Evolutionary conservation across 768 basidiomycete genomes (phyloP).

Genomic region (Chiua virens): DNA sequence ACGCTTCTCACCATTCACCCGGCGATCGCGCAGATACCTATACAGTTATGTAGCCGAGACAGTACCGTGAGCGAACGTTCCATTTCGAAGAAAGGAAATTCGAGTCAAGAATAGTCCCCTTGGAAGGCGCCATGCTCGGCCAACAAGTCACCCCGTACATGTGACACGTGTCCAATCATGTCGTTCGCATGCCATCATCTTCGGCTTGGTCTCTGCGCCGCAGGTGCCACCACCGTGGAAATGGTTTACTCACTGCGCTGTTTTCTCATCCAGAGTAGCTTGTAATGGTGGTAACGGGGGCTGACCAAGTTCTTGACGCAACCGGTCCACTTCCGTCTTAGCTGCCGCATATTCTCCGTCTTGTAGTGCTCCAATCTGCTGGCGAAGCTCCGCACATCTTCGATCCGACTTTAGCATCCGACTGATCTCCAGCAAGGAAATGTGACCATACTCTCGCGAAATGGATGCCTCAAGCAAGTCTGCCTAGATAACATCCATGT

Average conservation of each 20-base stretch:
- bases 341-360: constrained; percentile 76
- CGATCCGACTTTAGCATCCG: constrained; percentile 8
- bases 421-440: constrained; percentile 2
- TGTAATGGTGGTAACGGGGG: constrained; percentile 71
- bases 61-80: constrained; percentile 17
- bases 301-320: constrained; percentile 77
- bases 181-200: constrained; percentile 1
- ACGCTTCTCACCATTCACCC: constrained; percentile 49
- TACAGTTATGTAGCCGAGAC: constrained; percentile 7
- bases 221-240: constrained; percentile 8
- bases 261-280: constrained; percentile 70
- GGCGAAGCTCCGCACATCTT: constrained; percentile 66
- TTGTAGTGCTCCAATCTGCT: constrained; percentile 63
- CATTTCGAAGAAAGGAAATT: neutral
- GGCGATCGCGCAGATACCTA: constrained; percentile 64
- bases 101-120: constrained; percentile 3
- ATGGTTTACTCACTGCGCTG: constrained; percentile 43
- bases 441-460: constrained; percentile 58
- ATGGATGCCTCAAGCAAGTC: constrained; percentile 69
- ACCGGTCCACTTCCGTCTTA: constrained; percentile 73
- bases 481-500: constrained; percentile 38
- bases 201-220: constrained; percentile 2
- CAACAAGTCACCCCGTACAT: neutral
- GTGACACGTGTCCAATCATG: constrained; percentile 1
- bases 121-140: neutral